phyloP scores from a whole-genome alignment of 2,329 filamentous ascomycete genomes.

The Fusarium brevicatenulatum region DNA sequence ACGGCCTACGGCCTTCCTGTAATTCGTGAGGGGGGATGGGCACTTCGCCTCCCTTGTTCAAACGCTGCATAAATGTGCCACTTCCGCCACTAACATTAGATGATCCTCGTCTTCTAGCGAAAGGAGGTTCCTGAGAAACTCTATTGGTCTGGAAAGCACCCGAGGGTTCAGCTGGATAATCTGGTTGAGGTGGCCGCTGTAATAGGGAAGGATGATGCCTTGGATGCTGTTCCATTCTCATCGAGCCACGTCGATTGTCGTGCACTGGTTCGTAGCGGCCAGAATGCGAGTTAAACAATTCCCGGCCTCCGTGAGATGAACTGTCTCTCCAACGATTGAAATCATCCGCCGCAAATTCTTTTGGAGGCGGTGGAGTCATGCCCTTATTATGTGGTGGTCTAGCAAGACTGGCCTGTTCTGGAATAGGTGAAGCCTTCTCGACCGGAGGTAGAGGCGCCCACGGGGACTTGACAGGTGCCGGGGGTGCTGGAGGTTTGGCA shows the following conservation, averaged over 20 bases:
- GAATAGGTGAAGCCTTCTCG: constrained; percentile 78
- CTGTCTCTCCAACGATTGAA: constrained; percentile 90
- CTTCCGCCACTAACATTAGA: constrained; percentile 93
- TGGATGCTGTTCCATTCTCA: constrained; percentile 72
- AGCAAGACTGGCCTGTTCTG: constrained; percentile 61
- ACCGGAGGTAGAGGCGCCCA: constrained; percentile 90
- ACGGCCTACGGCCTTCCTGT: constrained; percentile 57
- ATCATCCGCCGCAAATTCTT: constrained; percentile 93
- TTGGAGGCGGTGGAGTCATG: constrained; percentile 60
- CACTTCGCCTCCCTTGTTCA: constrained; percentile 56
- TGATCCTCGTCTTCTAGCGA: constrained; percentile 82
- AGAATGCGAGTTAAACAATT: constrained; percentile 95
- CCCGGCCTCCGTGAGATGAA: constrained; percentile 69
- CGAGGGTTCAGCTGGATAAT: constrained; percentile 82
- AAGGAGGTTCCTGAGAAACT: constrained; percentile 72
- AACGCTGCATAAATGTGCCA: constrained; percentile 71
- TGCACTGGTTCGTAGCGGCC: constrained; percentile 90
- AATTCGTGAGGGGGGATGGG: constrained; percentile 56
- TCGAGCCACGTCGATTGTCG: constrained; percentile 75
- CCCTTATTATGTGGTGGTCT: constrained; percentile 65
- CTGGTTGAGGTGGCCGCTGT: constrained; percentile 74
- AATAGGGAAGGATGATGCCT: constrained; percentile 78
- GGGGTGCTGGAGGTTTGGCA: constrained; percentile 73
- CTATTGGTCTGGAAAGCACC: constrained; percentile 85
- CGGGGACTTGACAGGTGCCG: constrained; percentile 84